phyloP scores from a whole-genome alignment of 2,329 filamentous ascomycete species.

The Capronia americana region DNA sequence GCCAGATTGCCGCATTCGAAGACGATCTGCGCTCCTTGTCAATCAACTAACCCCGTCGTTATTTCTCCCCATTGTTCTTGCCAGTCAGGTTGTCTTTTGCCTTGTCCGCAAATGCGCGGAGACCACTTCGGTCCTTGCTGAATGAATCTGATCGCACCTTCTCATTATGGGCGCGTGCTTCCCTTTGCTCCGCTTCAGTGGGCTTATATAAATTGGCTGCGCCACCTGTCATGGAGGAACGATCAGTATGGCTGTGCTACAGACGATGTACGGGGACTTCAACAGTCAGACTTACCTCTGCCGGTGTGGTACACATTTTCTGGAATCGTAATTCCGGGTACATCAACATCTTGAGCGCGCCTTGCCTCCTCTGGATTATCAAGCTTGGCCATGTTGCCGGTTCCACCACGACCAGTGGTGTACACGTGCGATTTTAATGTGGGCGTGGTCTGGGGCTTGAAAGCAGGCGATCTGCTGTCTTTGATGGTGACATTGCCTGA shows the following conservation, averaged over 20 bases:
- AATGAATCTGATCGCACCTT: slow-evolving; percentile 41
- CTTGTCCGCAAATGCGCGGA: slow-evolving; percentile 58
- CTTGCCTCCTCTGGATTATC: slow-evolving; percentile 71
- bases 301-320: slow-evolving; percentile 52
- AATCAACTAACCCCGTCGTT: background rate
- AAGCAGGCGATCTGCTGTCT: slow-evolving; percentile 55
- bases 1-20: no score
- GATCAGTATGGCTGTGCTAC: background rate
- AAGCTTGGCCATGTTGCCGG: slow-evolving; percentile 84
- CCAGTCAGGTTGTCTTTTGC: slow-evolving; percentile 54
- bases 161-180: slow-evolving; percentile 44
- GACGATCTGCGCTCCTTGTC: background rate
- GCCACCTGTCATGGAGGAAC: slow-evolving; percentile 35
- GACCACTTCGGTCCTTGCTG: slow-evolving; percentile 39
- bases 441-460: slow-evolving; percentile 77
- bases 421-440: slow-evolving; percentile 82
- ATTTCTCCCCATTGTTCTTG: slow-evolving; percentile 15
- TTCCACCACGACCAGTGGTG: slow-evolving; percentile 87
- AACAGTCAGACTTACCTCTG: slow-evolving; percentile 46
- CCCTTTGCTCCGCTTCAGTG: slow-evolving; percentile 41
- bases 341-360: slow-evolving; percentile 80
- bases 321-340: slow-evolving; percentile 47
- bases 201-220: slow-evolving; percentile 41
- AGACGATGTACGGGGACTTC: background rate
- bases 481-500: slow-evolving; percentile 69